A percentile compares a stretch with the other conserved stretches of the same genome.
phyloP scores from a whole-genome alignment of 2,329 filamentous ascomycete species.

The Dothideomycetes sp. region DNA sequence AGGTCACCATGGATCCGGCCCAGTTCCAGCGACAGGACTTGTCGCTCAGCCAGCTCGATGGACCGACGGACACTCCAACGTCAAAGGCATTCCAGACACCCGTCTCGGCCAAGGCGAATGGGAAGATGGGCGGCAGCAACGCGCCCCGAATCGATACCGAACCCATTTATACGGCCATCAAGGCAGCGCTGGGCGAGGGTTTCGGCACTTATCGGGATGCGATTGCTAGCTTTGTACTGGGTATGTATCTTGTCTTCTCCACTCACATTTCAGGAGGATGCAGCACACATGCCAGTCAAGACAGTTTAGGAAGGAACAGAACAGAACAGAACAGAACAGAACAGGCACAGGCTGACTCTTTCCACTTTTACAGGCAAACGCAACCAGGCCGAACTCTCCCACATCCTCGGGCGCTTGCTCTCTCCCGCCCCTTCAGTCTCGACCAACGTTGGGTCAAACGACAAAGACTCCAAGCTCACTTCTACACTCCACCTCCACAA shows the following conservation, averaged over 20 bases:
- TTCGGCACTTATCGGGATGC: conserved; percentile 52
- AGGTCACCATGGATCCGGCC: conserved; percentile 6
- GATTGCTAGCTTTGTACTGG: conserved; percentile 45
- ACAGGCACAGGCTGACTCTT: conserved; percentile 1
- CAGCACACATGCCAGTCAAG: neutral
- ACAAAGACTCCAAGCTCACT: conserved; percentile 8
- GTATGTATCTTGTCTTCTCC: conserved; percentile 23
- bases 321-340: too few species aligned
- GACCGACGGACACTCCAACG: conserved; percentile 12
- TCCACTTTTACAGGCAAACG: conserved; percentile 36
- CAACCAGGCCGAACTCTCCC: conserved; percentile 50
- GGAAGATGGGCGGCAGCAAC: conserved; percentile 37
- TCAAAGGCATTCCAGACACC: conserved; percentile 17
- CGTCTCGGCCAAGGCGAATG: conserved; percentile 4
- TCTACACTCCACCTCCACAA: conserved; percentile 45
- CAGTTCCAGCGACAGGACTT: conserved; percentile 2
- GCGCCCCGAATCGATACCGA: conserved; percentile 50
- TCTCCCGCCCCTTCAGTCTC: conserved; percentile 37
- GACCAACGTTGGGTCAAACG: conserved; percentile 18
- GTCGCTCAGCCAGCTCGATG: conserved; percentile 13
- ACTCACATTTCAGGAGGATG: neutral
- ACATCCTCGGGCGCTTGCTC: conserved; percentile 45
- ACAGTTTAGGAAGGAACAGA: too few species aligned
- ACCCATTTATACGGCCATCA: conserved; percentile 50
- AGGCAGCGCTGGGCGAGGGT: conserved; percentile 46